Conservation (phyloP, 176 grass and related monocot species). For the Paspalum vaginatum region DNA sequence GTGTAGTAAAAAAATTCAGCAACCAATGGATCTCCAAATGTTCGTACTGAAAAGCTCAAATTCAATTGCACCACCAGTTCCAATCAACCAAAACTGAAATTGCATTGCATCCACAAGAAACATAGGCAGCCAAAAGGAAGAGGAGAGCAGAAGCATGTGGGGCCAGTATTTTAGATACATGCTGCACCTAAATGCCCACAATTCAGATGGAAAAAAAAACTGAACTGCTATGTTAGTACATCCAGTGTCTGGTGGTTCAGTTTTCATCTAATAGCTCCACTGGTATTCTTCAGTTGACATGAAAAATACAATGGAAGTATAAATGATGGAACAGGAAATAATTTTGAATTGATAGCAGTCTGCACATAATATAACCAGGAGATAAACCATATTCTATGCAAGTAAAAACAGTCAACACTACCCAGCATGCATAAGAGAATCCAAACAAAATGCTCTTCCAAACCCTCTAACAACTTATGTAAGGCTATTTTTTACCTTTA, state of each 20-base stretch:
- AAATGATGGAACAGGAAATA: not conserved
- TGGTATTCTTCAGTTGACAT: not conserved
- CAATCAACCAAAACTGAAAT: too few species aligned
- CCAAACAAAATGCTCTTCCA: constrained; percentile 1
- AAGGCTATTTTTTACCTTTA: too few species aligned
- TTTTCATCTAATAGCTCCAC: constrained; percentile 9
- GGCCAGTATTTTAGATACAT: not conserved
- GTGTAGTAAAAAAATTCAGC: too few species aligned
- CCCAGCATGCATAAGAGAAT: not conserved
- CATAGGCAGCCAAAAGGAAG: too few species aligned
- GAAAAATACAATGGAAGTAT: not conserved
- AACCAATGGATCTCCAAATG: too few species aligned
- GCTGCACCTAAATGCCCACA: constrained; percentile 23
- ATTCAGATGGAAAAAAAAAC: not conserved
- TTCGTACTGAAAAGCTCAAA: too few species aligned
- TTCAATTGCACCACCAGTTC: too few species aligned
- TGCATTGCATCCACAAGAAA: too few species aligned
- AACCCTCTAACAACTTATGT: constrained; percentile 13
- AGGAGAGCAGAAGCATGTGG: too few species aligned
- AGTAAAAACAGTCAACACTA: not conserved
- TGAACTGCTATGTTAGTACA: not conserved
- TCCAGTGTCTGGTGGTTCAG: not conserved
- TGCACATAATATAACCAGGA: constrained; percentile 10
- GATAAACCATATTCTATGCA: not conserved
- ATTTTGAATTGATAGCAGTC: not conserved